Evolutionary conservation across 371 early-diverging fungal species (phyloP).

Genomic region (Blakeslea trispora): DNA sequence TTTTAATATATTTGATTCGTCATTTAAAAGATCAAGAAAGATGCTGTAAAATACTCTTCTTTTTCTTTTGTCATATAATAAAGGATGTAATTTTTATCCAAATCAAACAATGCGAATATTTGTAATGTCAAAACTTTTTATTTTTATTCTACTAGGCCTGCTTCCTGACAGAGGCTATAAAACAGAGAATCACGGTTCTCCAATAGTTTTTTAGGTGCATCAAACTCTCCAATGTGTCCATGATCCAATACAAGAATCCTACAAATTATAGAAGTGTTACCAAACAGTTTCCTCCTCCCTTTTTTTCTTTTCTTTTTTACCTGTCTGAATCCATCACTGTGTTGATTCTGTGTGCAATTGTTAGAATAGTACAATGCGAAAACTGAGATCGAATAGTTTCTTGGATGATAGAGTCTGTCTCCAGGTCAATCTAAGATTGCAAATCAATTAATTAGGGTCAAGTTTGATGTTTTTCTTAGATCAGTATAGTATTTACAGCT

Average conservation of each 20-base stretch:
- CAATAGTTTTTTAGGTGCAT: constrained; percentile 68
- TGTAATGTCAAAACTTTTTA: too few relatives aligned
- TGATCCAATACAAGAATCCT: constrained; percentile 80
- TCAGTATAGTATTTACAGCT: constrained; percentile 38
- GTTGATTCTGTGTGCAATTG: constrained; percentile 91
- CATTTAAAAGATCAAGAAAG: too few relatives aligned
- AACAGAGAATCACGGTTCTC: constrained; percentile 64
- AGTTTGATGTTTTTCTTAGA: too few relatives aligned
- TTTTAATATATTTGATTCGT: too few relatives aligned
- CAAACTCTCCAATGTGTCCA: constrained; percentile 79
- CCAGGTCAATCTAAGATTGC: constrained; percentile 80
- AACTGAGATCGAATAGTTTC: constrained; percentile 86
- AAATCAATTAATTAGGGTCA: too few relatives aligned
- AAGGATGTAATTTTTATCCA: too few relatives aligned
- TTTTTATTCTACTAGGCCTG: constrained; percentile 45
- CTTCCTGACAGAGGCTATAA: constrained; percentile 70
- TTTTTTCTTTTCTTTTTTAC: neutral
- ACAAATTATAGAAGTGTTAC: neutral
- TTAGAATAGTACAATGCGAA: constrained; percentile 81
- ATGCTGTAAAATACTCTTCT: too few relatives aligned
- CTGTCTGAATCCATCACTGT: constrained; percentile 83
- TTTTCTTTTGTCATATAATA: too few relatives aligned
- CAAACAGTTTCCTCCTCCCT: too few relatives aligned
- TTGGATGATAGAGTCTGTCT: constrained; percentile 82
- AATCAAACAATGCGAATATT: too few relatives aligned